phyloP scores from a whole-genome alignment of 306 rosid genomes.

The Sophora flavescens region DNA sequence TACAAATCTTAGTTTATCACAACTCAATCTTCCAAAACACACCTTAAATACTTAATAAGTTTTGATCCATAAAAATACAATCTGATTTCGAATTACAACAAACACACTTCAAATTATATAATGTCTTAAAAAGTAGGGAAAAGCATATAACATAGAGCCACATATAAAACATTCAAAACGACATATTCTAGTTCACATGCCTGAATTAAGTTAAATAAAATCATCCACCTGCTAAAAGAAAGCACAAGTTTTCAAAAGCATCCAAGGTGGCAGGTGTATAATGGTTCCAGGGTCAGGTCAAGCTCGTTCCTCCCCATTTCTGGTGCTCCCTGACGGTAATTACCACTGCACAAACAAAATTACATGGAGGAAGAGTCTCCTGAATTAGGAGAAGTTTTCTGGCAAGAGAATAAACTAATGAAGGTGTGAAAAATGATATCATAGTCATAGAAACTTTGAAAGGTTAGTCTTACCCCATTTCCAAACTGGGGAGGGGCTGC shows the following conservation, averaged over 20 bases:
- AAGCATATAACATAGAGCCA: not conserved
- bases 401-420: not conserved
- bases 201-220: conserved; percentile 1
- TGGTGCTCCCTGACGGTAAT: conserved; percentile 51
- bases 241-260: conserved; percentile 50
- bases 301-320: conserved; percentile 71
- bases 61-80: not conserved
- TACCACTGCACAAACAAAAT: conserved; percentile 57
- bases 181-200: conserved; percentile 9
- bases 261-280: conserved; percentile 62
- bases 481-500: conserved; percentile 64
- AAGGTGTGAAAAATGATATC: not conserved
- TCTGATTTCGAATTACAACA: not conserved
- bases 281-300: conserved; percentile 76
- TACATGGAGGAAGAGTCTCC: not conserved
- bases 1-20: too few relatives aligned
- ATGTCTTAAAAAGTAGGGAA: not conserved
- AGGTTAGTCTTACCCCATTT: conserved; percentile 67
- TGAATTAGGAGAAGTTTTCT: not conserved
- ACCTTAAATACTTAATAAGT: too few relatives aligned
- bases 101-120: not conserved
- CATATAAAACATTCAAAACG: conserved; percentile 3
- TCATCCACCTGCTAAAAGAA: not conserved
- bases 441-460: not conserved
- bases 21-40: too few relatives aligned